phyloP scores from a whole-genome alignment of 345 rosid species.

The Aquilaria malaccensis region DNA sequence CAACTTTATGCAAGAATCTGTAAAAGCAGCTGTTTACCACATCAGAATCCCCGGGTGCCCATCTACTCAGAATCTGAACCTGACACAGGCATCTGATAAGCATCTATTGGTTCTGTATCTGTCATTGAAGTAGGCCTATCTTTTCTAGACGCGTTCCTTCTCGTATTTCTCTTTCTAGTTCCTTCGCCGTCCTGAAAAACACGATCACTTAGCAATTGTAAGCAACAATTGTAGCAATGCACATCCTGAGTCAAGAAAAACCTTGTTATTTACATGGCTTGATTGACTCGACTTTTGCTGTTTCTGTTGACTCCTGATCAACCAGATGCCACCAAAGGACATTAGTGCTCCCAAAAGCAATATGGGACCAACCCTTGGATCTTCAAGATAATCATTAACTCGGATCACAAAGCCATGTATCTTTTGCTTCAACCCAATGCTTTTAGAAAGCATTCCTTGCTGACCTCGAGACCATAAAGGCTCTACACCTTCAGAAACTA shows the following conservation, averaged over 20 bases:
- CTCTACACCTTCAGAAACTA: constrained; percentile 70
- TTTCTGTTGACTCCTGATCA: constrained; percentile 49
- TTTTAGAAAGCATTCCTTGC: constrained; percentile 36
- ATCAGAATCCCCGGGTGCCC: background rate
- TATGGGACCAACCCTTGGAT: constrained; percentile 81
- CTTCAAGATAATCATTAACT: constrained; percentile 42
- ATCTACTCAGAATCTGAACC: constrained; percentile 61
- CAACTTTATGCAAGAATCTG: too few species aligned
- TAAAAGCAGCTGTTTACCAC: too few species aligned
- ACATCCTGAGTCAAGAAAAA: constrained; percentile 12
- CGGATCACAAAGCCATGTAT: constrained; percentile 21
- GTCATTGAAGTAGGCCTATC: constrained; percentile 58
- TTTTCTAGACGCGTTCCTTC: constrained; percentile 24
- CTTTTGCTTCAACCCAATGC: constrained; percentile 52
- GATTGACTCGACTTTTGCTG: constrained; percentile 31
- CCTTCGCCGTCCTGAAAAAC: constrained; percentile 40
- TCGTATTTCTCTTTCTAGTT: constrained; percentile 20
- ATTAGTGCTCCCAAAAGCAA: constrained; percentile 75
- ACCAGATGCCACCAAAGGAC: constrained; percentile 62
- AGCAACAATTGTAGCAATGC: background rate
- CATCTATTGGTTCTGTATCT: constrained; percentile 62
- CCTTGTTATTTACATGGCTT: constrained; percentile 31
- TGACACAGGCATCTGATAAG: constrained; percentile 53
- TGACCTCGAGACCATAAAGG: constrained; percentile 60
- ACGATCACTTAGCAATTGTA: background rate